A percentile compares a stretch with the other conserved stretches of the same genome.
Evolutionary conservation across 2,329 filamentous ascomycete species (phyloP).

Genomic region (Talaromyces verruculosus): DNA sequence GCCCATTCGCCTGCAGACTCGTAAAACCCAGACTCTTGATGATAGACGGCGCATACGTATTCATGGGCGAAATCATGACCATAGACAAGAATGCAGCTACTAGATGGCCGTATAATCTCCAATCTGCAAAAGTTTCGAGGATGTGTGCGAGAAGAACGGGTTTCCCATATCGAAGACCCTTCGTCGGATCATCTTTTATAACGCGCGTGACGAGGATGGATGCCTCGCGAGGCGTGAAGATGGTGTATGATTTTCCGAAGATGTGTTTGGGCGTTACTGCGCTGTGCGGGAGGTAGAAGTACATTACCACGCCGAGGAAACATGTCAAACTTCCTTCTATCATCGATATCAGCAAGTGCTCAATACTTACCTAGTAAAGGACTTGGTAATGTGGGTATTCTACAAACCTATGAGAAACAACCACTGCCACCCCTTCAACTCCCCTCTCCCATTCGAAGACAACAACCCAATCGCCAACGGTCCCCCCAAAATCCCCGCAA

Average conservation of each 20-base stretch:
- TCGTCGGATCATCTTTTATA: conserved; percentile 16
- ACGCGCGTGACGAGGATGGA: conserved; percentile 21
- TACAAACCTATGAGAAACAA: conserved; percentile 18
- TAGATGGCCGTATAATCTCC: conserved; percentile 21
- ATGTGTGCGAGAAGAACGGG: conserved; percentile 10
- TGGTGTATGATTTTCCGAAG: conserved; percentile 21
- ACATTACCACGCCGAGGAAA: conserved; percentile 20
- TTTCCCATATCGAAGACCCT: conserved; percentile 13
- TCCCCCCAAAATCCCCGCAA: conserved; percentile 18
- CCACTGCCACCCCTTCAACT: conserved; percentile 18
- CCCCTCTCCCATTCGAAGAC: conserved; percentile 12
- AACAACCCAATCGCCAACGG: conserved; percentile 17
- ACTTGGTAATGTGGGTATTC: not conserved
- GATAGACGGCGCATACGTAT: conserved; percentile 55
- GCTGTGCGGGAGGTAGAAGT: conserved; percentile 28
- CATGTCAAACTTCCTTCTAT: conserved; percentile 19
- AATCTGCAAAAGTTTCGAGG: conserved; percentile 16
- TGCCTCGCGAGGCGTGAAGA: conserved; percentile 25
- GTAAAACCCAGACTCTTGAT: conserved; percentile 53
- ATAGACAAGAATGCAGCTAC: conserved; percentile 20
- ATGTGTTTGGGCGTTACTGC: conserved; percentile 26
- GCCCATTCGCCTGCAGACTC: conserved; percentile 49
- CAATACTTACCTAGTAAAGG: too few relatives aligned
- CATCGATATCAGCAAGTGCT: not conserved
- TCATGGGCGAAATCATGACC: conserved; percentile 23